Evolutionary conservation across 2,329 filamentous ascomycete genomes (phyloP).

Genomic region (Botryotinia convoluta): DNA sequence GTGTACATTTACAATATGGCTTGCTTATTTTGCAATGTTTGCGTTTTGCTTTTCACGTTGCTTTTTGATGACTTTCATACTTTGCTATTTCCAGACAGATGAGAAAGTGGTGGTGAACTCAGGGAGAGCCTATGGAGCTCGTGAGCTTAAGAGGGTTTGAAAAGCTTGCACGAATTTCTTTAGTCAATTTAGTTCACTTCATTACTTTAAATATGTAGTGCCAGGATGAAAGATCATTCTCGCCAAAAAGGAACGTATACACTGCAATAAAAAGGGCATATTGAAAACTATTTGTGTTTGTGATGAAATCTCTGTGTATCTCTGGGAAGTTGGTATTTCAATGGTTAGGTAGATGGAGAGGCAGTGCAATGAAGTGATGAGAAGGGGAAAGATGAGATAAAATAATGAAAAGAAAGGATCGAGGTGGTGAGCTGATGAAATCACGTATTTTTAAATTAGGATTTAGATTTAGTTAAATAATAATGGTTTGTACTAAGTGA

Average conservation of each 20-base stretch:
- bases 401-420: background rate
- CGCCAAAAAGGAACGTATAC: background rate
- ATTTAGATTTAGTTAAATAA: background rate
- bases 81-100: background rate
- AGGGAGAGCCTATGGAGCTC: background rate
- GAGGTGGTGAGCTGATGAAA: background rate
- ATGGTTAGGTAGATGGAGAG: background rate
- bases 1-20: background rate
- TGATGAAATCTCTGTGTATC: background rate
- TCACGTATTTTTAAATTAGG: background rate
- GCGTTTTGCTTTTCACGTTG: background rate
- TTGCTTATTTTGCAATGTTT: background rate
- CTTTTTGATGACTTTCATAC: background rate
- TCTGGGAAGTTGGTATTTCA: background rate
- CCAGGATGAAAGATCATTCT: background rate
- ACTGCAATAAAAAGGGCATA: background rate
- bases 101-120: background rate
- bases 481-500: background rate
- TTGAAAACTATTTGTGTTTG: background rate
- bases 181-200: background rate
- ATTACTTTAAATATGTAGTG: background rate
- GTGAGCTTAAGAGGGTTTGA: background rate
- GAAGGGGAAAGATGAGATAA: background rate
- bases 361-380: background rate
- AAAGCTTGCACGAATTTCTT: background rate